These are phyloP conservation scores for Zygosaccharomyces sapae DNA, from an alignment of 1,139 yeast species.

Conservation along the genomic window DNA sequence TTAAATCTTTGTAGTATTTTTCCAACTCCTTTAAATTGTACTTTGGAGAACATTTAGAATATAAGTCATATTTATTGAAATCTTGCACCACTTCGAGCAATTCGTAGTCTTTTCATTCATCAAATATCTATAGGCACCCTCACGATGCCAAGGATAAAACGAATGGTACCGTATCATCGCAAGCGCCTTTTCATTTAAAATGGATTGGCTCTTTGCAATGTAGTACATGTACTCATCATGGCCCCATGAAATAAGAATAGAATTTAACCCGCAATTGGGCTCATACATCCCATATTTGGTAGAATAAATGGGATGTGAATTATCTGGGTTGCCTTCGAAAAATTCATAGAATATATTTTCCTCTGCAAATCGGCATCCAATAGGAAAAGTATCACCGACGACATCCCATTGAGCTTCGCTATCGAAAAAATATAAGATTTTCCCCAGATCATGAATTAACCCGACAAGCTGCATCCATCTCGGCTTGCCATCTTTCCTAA, in stretches of 20 bases:
- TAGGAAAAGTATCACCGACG: constrained; percentile 78
- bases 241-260: constrained; percentile 75
- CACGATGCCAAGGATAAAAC: constrained; percentile 75
- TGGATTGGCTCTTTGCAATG: constrained; percentile 60
- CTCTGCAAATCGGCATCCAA: constrained; percentile 62
- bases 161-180: constrained; percentile 77
- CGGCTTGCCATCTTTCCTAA: constrained; percentile 61
- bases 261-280: constrained; percentile 61
- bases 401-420: constrained; percentile 79
- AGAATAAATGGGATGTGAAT: constrained; percentile 58
- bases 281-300: constrained; percentile 65
- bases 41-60: constrained; percentile 53
- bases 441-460: constrained; percentile 66
- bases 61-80: constrained; percentile 64
- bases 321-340: constrained; percentile 58
- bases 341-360: constrained; percentile 59
- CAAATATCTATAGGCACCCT: constrained; percentile 57
- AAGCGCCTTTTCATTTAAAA: constrained; percentile 59
- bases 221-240: constrained; percentile 78
- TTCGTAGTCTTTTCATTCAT: constrained; percentile 61
- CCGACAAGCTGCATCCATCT: constrained; percentile 77
- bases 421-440: constrained; percentile 62
- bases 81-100: constrained; percentile 63
- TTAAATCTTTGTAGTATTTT: constrained; percentile 56
- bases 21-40: constrained; percentile 49